Base-by-base conservation (phyloP, 73 alveolate genomes). In the Uronychia setigera region DNA sequence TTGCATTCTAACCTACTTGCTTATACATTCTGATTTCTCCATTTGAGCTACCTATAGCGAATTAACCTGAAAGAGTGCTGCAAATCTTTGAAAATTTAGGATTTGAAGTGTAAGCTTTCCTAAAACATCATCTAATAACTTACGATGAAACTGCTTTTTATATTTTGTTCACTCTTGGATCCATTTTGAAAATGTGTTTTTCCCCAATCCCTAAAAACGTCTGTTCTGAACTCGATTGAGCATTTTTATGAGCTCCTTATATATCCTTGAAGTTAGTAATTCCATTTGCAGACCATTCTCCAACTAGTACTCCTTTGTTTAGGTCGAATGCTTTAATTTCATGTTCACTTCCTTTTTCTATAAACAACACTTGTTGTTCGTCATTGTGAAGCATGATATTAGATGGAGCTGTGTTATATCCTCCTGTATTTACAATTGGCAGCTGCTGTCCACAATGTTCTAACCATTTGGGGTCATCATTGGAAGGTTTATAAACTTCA, bases 1-100 rank as follows among this genome's bases (percentile, higher is more conserved):
- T 87, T 1, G 93, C 93, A 25, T 80, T 80, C 31, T 87, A 34
- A 1, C 85, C 86, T 5, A 80, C 31, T 60, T 87, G 58, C 81
- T 87, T 87, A 58, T 67, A 87, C 33, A 87, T 1, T 27, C 89
- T 59, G 58, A 87, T 58, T 9, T 84, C 84, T 1, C 93, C 93
- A 33, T 80, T 84, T 1, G 25, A 1, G 33, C 82, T 58, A 9
- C 93, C 93, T 9, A 87, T 26, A 5, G 85, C 93, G 60, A 87
- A 80, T 26, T 80, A 80, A n/a, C 93, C 89, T 30, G 13, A 0
- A 33, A 74, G 32, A 14, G 84, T 80, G 35, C 89, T 1, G 58
- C 74, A 59, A 26, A 87, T 35, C 57, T 67, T 74, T 5, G 26
- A 26, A 58, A 87, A 87, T 0, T 11, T 13, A 0, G 82, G 60